phyloP scores from a whole-genome alignment of 2,329 filamentous ascomycete genomes.

The Penicillium aurantiogriseum region DNA sequence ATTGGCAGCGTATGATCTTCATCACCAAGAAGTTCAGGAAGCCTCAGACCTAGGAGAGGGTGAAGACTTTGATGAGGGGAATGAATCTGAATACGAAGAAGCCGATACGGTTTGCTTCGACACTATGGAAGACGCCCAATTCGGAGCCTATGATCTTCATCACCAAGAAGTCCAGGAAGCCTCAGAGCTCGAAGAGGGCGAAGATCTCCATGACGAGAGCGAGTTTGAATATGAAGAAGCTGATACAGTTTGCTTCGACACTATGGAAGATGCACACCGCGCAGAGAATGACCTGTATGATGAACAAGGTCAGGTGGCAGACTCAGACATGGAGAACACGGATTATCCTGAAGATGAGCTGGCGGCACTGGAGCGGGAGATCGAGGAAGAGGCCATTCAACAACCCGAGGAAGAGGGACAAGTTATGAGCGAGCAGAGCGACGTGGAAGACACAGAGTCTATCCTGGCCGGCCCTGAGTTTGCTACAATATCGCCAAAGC shows the following conservation, averaged over 20 bases:
- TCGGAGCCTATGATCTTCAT: neutral
- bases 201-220: neutral
- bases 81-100: constrained; percentile 12
- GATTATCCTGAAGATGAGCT: neutral
- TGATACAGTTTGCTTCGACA: constrained; percentile 23
- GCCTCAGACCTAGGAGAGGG: neutral
- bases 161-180: neutral
- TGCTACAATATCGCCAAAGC: neutral
- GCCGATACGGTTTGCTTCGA: constrained; percentile 8
- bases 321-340: neutral
- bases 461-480: neutral
- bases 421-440: constrained; percentile 12
- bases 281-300: neutral
- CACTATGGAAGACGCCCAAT: constrained; percentile 4
- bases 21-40: neutral
- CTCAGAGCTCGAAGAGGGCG: neutral
- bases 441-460: constrained; percentile 21
- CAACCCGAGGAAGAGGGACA: neutral
- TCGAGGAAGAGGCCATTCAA: constrained; percentile 5
- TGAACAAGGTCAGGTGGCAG: neutral
- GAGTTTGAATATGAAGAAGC: constrained; percentile 13
- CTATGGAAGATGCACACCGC: constrained; percentile 15
- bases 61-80: neutral
- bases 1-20: neutral
- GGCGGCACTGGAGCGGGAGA: neutral